Percentiles rank a stretch among this genome's conserved stretches.
Evolutionary conservation across 1,284 basidiomycete species (phyloP).

Genomic region (Cryptococcus depauperatus): DNA sequence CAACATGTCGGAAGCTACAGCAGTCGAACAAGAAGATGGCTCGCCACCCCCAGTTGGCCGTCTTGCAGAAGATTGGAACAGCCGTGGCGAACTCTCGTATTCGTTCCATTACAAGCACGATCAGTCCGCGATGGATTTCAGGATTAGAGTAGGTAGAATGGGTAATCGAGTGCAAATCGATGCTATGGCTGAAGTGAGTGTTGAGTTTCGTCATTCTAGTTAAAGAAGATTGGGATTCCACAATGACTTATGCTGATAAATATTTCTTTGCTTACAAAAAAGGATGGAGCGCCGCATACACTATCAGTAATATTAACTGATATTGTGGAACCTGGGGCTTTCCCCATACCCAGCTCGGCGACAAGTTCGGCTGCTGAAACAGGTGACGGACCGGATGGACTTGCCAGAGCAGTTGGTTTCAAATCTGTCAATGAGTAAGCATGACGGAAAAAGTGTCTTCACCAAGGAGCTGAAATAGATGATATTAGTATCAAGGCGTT

Average conservation of each 20-base stretch:
- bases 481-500: slow-evolving; percentile 40
- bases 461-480: slow-evolving; percentile 10
- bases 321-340: slow-evolving; percentile 33
- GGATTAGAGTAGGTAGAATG: slow-evolving; percentile 44
- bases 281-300: slow-evolving; percentile 47
- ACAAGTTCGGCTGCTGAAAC: slow-evolving; percentile 13
- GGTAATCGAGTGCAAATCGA: slow-evolving; percentile 45
- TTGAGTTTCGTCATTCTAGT: neutral
- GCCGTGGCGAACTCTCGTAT: slow-evolving; percentile 38
- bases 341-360: slow-evolving; percentile 36
- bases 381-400: slow-evolving; percentile 10
- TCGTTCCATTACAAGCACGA: slow-evolving; percentile 45
- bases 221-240: neutral
- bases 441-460: no score
- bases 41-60: neutral
- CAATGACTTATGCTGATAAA: neutral
- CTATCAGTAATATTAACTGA: slow-evolving; percentile 41
- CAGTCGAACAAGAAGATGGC: slow-evolving; percentile 32
- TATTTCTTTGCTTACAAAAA: neutral
- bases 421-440: slow-evolving; percentile 28
- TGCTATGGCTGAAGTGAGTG: slow-evolving; percentile 46
- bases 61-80: slow-evolving; percentile 29
- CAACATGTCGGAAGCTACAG: slow-evolving; percentile 37
- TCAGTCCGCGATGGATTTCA: slow-evolving; percentile 44
- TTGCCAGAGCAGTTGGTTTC: slow-evolving; percentile 26